Evolutionary conservation across 2,329 filamentous ascomycete species (phyloP).

Genomic region (Phoma sp.): DNA sequence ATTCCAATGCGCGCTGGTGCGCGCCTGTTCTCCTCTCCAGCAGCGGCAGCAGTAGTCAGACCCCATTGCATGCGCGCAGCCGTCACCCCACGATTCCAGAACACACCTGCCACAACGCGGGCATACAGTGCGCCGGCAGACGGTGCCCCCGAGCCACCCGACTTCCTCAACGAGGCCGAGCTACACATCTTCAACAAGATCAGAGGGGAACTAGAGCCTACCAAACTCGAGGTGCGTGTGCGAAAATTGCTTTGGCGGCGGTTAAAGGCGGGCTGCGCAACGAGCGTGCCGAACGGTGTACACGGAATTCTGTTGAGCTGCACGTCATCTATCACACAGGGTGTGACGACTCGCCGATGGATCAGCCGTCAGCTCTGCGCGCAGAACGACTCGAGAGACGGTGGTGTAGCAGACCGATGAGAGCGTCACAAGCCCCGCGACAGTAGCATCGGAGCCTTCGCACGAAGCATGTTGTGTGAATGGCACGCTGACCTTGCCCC

Average conservation of each 20-base stretch:
- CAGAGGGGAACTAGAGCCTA: constrained; percentile 50
- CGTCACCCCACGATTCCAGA: constrained; percentile 1
- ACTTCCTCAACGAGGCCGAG: constrained; percentile 55
- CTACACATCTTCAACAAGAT: constrained; percentile 56
- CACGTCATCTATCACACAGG: constrained; percentile 14
- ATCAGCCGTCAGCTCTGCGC: neutral
- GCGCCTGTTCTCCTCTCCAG: constrained; percentile 27
- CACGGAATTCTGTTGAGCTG: constrained; percentile 14
- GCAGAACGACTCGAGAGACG: neutral
- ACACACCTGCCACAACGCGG: constrained; percentile 8
- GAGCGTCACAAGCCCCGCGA: neutral
- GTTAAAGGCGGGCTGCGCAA: no score
- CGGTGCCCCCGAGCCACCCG: constrained; percentile 48
- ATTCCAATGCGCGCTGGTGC: constrained; percentile 15
- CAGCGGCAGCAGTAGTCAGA: constrained; percentile 1
- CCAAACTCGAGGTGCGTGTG: constrained; percentile 53
- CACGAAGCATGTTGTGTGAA: neutral
- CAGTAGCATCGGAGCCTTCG: neutral
- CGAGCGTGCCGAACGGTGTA: constrained; percentile 6
- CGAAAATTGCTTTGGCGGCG: neutral
- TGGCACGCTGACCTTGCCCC: constrained; percentile 4
- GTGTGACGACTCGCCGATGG: neutral
- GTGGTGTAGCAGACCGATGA: neutral
- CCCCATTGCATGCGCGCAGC: constrained; percentile 10
- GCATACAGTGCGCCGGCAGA: constrained; percentile 34